Evolutionary conservation across 2,329 filamentous ascomycete genomes (phyloP), one percentile per base, ranked within the genome.

Genomic region (Trichoderma sp.): DNA sequence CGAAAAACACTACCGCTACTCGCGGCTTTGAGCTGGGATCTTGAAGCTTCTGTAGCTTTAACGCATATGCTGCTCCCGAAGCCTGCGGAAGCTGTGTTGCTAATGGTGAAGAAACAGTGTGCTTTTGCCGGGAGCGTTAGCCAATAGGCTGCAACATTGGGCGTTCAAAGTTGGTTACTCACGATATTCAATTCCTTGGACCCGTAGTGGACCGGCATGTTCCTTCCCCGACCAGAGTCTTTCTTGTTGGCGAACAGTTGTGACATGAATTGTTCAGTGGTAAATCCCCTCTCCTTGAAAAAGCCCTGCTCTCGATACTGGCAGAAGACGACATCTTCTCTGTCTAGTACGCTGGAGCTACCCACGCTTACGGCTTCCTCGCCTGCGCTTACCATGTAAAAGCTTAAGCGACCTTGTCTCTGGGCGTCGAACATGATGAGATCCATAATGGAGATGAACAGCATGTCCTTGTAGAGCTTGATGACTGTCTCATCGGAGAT

Each of bases 381-480:
- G 69, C 94, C 94, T 0, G 94, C 92, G 47, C 92, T 95, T 76
- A 95, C 95, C 92, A 99, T 98, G 81, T 99, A 99, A 81, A 99
- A 99, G 79, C 91, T 94, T 68, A 97, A 82, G 24, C 93, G 89
- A n/a, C 94, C 94, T 81, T 99, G 96, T 57, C 96, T 87, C 81
- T 99, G 96, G 0, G 96, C 94, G 76, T 99, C 96, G 77, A 97
- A 97, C 94, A 98, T 98, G 78, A 98, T 92, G 68, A 97, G 80
- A 77, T 99, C 96, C 93, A 99, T 96, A 73, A 98, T 92, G 68
- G 91, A 89, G 11, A 90, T 83, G 43, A 84, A 86, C 11, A 91
- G 75, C 89, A 92, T 91, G 74, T 89, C 87, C 70, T 82, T 85
- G 79, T 91, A 91, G 63, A 89, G 80, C 76, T 88, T 86, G 67